Evolutionary conservation across 768 basidiomycete genomes (phyloP).

Genomic region (Phlebiopsis gigantea): DNA sequence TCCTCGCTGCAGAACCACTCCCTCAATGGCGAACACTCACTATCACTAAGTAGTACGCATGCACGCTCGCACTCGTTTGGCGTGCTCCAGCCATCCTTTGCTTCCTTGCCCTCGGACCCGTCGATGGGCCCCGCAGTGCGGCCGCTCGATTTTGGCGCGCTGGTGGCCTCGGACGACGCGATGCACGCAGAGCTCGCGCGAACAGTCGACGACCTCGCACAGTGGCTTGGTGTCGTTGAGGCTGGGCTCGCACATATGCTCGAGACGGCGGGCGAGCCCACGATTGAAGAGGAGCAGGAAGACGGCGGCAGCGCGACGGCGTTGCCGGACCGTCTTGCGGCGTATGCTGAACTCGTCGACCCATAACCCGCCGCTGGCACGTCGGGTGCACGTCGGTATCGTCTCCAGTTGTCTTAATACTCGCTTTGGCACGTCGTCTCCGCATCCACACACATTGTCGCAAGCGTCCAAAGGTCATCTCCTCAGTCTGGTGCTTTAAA

Average conservation of each 20-base stretch:
- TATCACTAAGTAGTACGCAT: conserved; percentile 12
- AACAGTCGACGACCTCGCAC: conserved; percentile 68
- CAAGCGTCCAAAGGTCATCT: too few relatives aligned
- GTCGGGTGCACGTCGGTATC: not conserved
- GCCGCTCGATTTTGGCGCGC: conserved; percentile 63
- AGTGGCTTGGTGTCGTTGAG: conserved; percentile 75
- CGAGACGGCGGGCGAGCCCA: conserved; percentile 43
- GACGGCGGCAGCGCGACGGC: conserved; percentile 14
- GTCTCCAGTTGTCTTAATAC: not conserved
- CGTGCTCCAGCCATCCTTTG: conserved; percentile 17
- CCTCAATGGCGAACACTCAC: conserved; percentile 19
- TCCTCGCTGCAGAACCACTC: conserved; percentile 24
- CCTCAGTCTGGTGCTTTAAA: not conserved
- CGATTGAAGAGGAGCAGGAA: conserved; percentile 65
- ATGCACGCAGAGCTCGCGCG: conserved; percentile 66
- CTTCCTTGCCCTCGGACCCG: conserved; percentile 7
- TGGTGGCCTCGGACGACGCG: conserved; percentile 48
- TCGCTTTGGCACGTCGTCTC: too few relatives aligned
- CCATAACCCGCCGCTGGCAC: not conserved
- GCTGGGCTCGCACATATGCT: conserved; percentile 64
- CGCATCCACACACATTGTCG: too few relatives aligned
- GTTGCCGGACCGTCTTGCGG: not conserved
- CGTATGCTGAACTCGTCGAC: not conserved
- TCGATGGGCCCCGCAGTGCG: conserved; percentile 42
- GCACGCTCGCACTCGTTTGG: conserved; percentile 19